Percentiles rank a stretch among this genome's conserved stretches.
Conservation (phyloP, 495 filamentous ascomycete species). For the Penicillium mononematosum region DNA sequence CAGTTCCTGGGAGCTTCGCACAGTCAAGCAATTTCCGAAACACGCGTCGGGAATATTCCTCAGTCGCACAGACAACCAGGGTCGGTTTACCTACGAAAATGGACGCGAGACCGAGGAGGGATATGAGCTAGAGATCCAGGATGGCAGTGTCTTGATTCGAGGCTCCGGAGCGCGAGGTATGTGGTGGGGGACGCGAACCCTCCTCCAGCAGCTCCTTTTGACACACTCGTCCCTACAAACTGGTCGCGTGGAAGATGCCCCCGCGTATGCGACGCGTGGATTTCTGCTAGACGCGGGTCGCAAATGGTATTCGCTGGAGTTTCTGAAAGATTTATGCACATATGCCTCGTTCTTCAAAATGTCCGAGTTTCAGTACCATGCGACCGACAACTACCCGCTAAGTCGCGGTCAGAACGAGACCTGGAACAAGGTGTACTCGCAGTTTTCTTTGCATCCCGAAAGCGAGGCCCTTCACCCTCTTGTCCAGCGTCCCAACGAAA, state of each 20-base stretch:
- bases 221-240: conserved; percentile 27
- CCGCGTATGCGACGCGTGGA: conserved; percentile 49
- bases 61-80: conserved; percentile 13
- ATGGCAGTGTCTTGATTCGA: conserved; percentile 33
- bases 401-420: conserved; percentile 52
- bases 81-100: conserved; percentile 45
- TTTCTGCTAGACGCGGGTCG: conserved; percentile 56
- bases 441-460: conserved; percentile 50
- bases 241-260: conserved; percentile 41
- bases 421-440: conserved; percentile 52
- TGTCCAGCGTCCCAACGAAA: conserved; percentile 48
- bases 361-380: conserved; percentile 58
- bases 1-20: conserved; percentile 27
- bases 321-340: conserved; percentile 56
- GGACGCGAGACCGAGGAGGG: conserved; percentile 48
- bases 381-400: conserved; percentile 56
- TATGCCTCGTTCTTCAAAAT: conserved; percentile 58
- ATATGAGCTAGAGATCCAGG: conserved; percentile 40
- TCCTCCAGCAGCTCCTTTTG: conserved; percentile 48
- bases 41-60: conserved; percentile 36
- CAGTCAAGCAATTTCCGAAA: conserved; percentile 24
- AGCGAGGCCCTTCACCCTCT: conserved; percentile 40
- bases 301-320: conserved; percentile 54
- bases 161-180: conserved; percentile 53
- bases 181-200: conserved; percentile 56